A percentile compares a stretch with the other conserved stretches of the same genome.
phyloP scores from a whole-genome alignment of 2,329 filamentous ascomycete species.

The Penicillium sp. region DNA sequence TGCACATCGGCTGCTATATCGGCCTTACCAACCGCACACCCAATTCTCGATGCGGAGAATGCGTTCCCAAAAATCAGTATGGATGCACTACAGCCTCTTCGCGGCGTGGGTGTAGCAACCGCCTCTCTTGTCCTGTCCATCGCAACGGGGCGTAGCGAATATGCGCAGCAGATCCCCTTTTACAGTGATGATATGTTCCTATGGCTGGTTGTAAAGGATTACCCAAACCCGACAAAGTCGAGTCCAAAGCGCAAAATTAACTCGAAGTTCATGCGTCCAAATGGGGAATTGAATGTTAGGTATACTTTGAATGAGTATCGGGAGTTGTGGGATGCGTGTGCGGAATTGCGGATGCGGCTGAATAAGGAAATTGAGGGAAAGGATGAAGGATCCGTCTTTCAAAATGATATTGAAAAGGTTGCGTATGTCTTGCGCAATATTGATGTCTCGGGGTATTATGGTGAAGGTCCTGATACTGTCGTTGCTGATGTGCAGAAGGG shows the following conservation, averaged over 20 bases:
- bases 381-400: slow-evolving; percentile 20
- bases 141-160: slow-evolving; percentile 14
- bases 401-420: slow-evolving; percentile 37
- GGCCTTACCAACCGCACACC: slow-evolving; percentile 12
- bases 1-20: slow-evolving; percentile 31
- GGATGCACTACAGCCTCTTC: slow-evolving; percentile 35
- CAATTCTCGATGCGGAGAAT: slow-evolving; percentile 7
- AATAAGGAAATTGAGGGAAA: slow-evolving; percentile 10
- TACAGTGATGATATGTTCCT: slow-evolving; percentile 45
- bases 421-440: slow-evolving; percentile 40
- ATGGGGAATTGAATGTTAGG: slow-evolving; percentile 37
- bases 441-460: slow-evolving; percentile 24
- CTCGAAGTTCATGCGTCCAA: slow-evolving; percentile 16
- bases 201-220: slow-evolving; percentile 37
- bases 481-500: not conserved
- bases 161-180: slow-evolving; percentile 33
- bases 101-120: slow-evolving; percentile 45
- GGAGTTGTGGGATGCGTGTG: slow-evolving; percentile 30
- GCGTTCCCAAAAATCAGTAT: slow-evolving; percentile 34
- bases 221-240: slow-evolving; percentile 11
- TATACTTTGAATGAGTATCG: slow-evolving; percentile 43
- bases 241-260: not conserved
- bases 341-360: slow-evolving; percentile 23
- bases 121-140: slow-evolving; percentile 44
- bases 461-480: not conserved